Evolutionary conservation across 495 filamentous ascomycete genomes (phyloP).

Genomic region (Aspergillus ellipticus): DNA sequence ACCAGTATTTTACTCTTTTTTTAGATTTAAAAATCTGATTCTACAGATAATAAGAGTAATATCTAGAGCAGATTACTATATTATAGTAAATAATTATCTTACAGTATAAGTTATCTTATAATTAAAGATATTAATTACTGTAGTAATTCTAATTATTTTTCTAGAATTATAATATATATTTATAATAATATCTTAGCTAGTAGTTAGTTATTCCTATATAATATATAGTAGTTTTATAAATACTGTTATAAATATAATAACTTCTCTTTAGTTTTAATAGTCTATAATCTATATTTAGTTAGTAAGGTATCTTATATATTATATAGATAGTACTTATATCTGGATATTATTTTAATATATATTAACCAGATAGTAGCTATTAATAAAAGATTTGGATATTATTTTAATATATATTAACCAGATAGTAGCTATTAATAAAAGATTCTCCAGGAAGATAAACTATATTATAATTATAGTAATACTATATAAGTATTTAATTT

Average conservation of each 20-base stretch:
- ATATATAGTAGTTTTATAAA: slow-evolving; percentile 3
- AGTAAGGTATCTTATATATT: slow-evolving; percentile 15
- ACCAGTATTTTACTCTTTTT: slow-evolving; percentile 16
- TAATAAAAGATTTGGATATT: slow-evolving; percentile 15
- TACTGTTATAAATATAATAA: slow-evolving; percentile 15
- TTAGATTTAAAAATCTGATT: slow-evolving; percentile 3
- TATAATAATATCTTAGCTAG: slow-evolving; percentile 17
- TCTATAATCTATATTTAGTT: slow-evolving; percentile 14
- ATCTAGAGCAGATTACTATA: slow-evolving; percentile 16
- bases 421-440: slow-evolving; percentile 16
- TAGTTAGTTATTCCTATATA: slow-evolving; percentile 10
- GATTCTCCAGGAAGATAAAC: slow-evolving; percentile 20
- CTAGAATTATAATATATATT: slow-evolving; percentile 17
- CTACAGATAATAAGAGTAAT: slow-evolving; percentile 18
- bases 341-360: slow-evolving; percentile 11
- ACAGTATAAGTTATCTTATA: slow-evolving; percentile 16
- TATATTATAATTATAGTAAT: slow-evolving; percentile 17
- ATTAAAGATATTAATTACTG: slow-evolving; percentile 12
- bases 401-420: slow-evolving; percentile 9
- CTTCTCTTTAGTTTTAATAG: slow-evolving; percentile 17
- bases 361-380: slow-evolving; percentile 16
- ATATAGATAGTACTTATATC: slow-evolving; percentile 3
- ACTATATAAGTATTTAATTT: slow-evolving; percentile 17
- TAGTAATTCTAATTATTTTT: slow-evolving; percentile 15
- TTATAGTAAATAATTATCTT: slow-evolving; percentile 21